These are phyloP conservation scores for Penicillium hordei DNA, from an alignment of 2,329 filamentous ascomycete species.

Conservation along the genomic window DNA sequence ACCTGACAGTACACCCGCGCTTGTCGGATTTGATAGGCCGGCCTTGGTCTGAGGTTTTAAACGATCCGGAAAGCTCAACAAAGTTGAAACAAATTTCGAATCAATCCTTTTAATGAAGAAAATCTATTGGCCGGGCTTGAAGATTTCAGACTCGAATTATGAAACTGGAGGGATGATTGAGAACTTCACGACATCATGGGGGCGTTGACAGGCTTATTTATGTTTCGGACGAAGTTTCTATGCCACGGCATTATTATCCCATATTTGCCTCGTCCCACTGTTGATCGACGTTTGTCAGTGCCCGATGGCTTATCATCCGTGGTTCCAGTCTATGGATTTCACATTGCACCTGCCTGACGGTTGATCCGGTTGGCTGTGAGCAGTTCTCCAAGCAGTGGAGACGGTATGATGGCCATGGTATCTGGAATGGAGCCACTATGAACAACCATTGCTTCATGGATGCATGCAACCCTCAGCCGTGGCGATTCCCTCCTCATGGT, in stretches of 20 bases:
- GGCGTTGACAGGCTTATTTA: slow-evolving; percentile 42
- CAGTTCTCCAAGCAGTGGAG: slow-evolving; percentile 34
- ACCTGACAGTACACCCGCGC: slow-evolving; percentile 24
- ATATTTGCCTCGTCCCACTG: slow-evolving; percentile 27
- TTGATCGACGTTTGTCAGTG: slow-evolving; percentile 35
- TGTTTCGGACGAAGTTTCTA: slow-evolving; percentile 36
- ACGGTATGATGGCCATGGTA: slow-evolving; percentile 35
- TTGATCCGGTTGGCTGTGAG: slow-evolving; percentile 37
- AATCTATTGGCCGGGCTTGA: slow-evolving; percentile 23
- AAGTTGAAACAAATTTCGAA: slow-evolving; percentile 27
- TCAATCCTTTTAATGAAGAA: slow-evolving; percentile 23
- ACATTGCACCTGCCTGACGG: slow-evolving; percentile 29
- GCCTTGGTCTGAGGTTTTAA: slow-evolving; percentile 27
- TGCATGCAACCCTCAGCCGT: slow-evolving; percentile 43
- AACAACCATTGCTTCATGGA: slow-evolving; percentile 38
- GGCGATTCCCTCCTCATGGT: slow-evolving; percentile 34
- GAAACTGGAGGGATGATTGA: slow-evolving; percentile 34
- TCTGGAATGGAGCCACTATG: slow-evolving; percentile 33
- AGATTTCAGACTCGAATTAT: slow-evolving; percentile 23
- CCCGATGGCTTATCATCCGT: slow-evolving; percentile 37
- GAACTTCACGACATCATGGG: slow-evolving; percentile 23
- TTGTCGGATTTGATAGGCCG: slow-evolving; percentile 37
- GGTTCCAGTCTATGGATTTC: slow-evolving; percentile 31
- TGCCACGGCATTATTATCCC: slow-evolving; percentile 24
- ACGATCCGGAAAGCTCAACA: slow-evolving; percentile 9